Base-by-base conservation (phyloP, 2,329 filamentous ascomycete species). In the Fusarium compactum region DNA sequence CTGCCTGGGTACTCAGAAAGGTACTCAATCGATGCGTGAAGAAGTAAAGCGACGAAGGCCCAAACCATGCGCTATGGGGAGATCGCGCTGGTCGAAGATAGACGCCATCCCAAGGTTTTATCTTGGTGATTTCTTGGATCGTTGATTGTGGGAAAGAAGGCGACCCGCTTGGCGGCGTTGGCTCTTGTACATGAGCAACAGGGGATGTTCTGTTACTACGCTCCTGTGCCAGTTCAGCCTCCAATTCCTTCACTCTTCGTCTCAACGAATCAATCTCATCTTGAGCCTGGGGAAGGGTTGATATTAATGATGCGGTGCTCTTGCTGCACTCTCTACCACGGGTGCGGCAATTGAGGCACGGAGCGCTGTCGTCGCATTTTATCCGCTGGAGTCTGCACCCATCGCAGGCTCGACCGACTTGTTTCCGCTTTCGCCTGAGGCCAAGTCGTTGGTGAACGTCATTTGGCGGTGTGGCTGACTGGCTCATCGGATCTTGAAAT, bases 341-440 rank as follows among this genome's bases (percentile, higher is more conserved):
- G 6, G 61, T 27, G 14, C 50, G 60, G 5, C 65, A 69, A 9
- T 69, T 69, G 29, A 69, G 48, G 20, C 65, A 69, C 2, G 65
- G 65, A 1, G 53, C 12, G 20, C 24, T 56, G 6, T 61, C 62
- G 9, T 69, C 65, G 8, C 65, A 69, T 61, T 69, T 69, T 27
- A 69, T 66, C 7, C 65, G 54, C 1, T 69, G 60, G 2, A 69
- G 45, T 25, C 65, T 44, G 6, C 65, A 69, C 10, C 48, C 25
- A 8, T 69, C 65, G 2, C 65, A 69, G 4, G 65, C 65, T 66
- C 65, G 58, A 15, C 65, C 51, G 12, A 69, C 65, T 45, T 69
- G 65, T 12, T 69, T 52, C 3, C 65, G 60, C n/a, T 69, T 69
- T 25, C 65, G 65, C n/a, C 65, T 69, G 11, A 44, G 43, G 4